These are phyloP conservation scores for Fraxinus angustifolia DNA, from an alignment of 305 asterid genomes.

Conservation along the genomic window DNA sequence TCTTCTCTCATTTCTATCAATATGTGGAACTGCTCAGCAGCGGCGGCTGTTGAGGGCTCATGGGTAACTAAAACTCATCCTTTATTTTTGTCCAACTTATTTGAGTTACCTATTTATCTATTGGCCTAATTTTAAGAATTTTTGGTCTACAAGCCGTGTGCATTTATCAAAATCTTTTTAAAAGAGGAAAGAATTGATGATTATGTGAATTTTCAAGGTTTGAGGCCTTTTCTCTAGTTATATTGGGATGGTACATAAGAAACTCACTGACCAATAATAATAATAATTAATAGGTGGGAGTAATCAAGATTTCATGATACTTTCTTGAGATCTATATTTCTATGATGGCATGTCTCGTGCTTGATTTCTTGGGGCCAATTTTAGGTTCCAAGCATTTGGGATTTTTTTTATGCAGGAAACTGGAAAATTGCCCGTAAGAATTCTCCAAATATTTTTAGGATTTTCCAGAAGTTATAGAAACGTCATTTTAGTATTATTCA, in stretches of 20 bases:
- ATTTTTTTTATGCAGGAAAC: neutral
- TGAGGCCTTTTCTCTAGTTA: neutral
- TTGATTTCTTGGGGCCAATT: neutral
- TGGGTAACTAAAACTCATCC: constrained; percentile 47
- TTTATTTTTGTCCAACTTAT: neutral
- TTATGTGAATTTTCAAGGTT: neutral
- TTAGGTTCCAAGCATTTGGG: neutral
- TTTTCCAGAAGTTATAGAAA: neutral
- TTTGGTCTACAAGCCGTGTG: neutral
- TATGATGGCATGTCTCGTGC: neutral
- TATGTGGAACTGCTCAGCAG: constrained; percentile 60
- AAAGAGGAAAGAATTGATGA: neutral
- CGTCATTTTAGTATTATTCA: neutral
- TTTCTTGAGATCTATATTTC: neutral
- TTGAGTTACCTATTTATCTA: constrained; percentile 4
- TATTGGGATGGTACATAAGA: neutral
- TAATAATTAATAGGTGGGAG: neutral
- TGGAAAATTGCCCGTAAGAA: neutral
- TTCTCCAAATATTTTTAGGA: neutral
- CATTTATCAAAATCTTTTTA: neutral
- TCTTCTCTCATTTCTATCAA: constrained; percentile 59
- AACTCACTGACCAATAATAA: neutral
- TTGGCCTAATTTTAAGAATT: neutral
- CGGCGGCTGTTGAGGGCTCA: constrained; percentile 68
- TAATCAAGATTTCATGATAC: neutral